Evolutionary conservation across 2,329 filamentous ascomycete genomes (phyloP).

Genomic region (Annulohypoxylon truncatum): DNA sequence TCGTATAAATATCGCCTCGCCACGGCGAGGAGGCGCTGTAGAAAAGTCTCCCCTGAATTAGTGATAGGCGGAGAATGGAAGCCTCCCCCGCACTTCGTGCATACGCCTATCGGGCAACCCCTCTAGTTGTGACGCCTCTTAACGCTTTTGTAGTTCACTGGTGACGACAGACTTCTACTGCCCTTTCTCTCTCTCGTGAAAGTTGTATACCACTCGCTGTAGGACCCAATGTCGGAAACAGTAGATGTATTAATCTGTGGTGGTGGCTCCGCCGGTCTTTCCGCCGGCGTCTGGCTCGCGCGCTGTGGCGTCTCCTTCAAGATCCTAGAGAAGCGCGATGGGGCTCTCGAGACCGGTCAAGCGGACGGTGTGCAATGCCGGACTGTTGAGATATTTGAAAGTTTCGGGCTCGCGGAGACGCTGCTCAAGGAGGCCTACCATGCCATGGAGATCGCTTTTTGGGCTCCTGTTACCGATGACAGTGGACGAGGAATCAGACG

Average conservation of each 20-base stretch:
- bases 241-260: slow-evolving; percentile 70
- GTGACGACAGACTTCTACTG: not conserved
- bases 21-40: not conserved
- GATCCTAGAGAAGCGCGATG: slow-evolving; percentile 67
- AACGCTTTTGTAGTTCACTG: no score
- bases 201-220: not conserved
- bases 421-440: slow-evolving; percentile 69
- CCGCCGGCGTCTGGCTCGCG: slow-evolving; percentile 70
- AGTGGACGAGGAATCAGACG: slow-evolving; percentile 55
- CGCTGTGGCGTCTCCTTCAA: slow-evolving; percentile 66
- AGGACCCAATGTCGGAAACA: slow-evolving; percentile 22
- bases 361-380: slow-evolving; percentile 73
- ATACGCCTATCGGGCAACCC: not conserved
- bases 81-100: slow-evolving; percentile 12
- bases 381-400: slow-evolving; percentile 72
- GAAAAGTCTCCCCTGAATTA: not conserved
- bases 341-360: slow-evolving; percentile 68
- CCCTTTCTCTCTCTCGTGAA: not conserved
- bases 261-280: slow-evolving; percentile 71
- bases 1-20: not conserved
- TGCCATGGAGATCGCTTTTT: slow-evolving; percentile 68
- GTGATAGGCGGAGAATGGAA: not conserved
- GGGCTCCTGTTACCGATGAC: slow-evolving; percentile 53
- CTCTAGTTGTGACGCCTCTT: not conserved
- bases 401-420: slow-evolving; percentile 65